Percentiles rank a stretch among this genome's conserved stretches.
phyloP scores from a whole-genome alignment of 169 alveolate species.

The Babesia bigemina region DNA sequence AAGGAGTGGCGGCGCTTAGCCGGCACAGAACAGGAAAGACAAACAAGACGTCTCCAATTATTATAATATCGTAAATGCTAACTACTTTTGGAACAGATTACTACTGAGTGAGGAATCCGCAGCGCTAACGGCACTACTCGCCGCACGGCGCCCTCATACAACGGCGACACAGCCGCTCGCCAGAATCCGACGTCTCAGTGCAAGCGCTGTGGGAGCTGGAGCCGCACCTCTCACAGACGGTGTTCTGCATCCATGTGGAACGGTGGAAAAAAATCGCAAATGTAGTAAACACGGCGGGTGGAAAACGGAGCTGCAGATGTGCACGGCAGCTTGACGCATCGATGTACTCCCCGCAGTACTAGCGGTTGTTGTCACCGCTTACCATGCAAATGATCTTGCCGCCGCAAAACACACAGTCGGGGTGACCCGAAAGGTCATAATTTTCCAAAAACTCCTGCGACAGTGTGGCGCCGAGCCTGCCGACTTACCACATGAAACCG shows the following conservation, averaged over 20 bases:
- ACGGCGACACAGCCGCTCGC: not conserved
- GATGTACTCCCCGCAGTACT: no score
- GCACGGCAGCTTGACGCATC: no score
- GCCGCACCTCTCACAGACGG: not conserved
- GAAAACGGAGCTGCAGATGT: no score
- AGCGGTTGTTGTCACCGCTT: not conserved
- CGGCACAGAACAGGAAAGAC: no score
- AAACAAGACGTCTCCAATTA: no score
- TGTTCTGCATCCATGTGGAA: not conserved
- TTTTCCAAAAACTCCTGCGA: constrained; percentile 28
- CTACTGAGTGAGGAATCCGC: not conserved
- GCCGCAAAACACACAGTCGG: constrained; percentile 33
- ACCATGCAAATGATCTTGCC: constrained; percentile 29
- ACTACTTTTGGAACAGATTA: not conserved
- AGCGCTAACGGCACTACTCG: constrained; percentile 1
- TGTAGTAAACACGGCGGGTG: no score
- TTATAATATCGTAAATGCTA: no score
- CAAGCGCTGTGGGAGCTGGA: not conserved
- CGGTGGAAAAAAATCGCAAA: no score
- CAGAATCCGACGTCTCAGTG: not conserved
- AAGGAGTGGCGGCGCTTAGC: no score
- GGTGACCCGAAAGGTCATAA: constrained; percentile 13
- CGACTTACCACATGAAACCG: constrained; percentile 48
- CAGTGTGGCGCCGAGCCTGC: not conserved
- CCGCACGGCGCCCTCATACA: constrained; percentile 14